Conservation (phyloP, 495 filamentous ascomycete species). For the Xylaria telfairii region DNA sequence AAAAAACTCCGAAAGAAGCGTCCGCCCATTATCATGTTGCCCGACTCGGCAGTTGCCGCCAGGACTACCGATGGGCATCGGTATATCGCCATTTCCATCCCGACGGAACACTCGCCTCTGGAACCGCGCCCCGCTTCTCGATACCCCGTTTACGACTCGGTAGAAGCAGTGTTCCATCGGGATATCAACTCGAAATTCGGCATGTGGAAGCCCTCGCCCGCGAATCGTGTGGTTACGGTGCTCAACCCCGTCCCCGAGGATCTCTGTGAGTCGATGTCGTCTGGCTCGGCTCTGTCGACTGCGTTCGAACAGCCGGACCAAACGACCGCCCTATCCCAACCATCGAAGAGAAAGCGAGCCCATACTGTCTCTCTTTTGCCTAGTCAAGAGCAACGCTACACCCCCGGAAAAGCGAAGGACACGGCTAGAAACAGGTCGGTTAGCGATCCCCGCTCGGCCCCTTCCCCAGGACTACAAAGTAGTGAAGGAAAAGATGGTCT, state of each 20-base stretch:
- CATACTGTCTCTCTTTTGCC: conserved; percentile 12
- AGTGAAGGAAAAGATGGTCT: neutral
- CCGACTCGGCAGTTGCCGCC: conserved; percentile 53
- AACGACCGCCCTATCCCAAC: neutral
- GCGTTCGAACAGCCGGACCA: neutral
- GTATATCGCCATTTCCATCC: conserved; percentile 61
- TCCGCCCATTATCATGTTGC: conserved; percentile 44
- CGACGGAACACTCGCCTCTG: conserved; percentile 40
- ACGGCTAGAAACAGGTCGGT: neutral
- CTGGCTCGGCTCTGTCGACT: conserved; percentile 24
- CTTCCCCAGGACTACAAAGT: neutral
- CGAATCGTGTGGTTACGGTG: conserved; percentile 27
- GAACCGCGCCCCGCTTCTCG: conserved; percentile 8
- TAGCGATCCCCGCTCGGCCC: neutral
- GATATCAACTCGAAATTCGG: conserved; percentile 8
- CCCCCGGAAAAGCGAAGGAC: neutral
- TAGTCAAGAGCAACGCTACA: conserved; percentile 16
- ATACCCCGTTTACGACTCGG: conserved; percentile 16
- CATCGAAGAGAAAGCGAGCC: conserved; percentile 9
- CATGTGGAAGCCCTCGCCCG: conserved; percentile 23
- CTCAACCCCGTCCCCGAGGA: conserved; percentile 37
- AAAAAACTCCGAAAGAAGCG: conserved; percentile 29
- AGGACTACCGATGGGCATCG: conserved; percentile 48
- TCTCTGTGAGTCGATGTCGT: conserved; percentile 37
- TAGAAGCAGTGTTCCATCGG: conserved; percentile 16